These are phyloP conservation scores for Solanum commersonii DNA, from an alignment of 257 asterid genomes.

Conservation along the genomic window DNA sequence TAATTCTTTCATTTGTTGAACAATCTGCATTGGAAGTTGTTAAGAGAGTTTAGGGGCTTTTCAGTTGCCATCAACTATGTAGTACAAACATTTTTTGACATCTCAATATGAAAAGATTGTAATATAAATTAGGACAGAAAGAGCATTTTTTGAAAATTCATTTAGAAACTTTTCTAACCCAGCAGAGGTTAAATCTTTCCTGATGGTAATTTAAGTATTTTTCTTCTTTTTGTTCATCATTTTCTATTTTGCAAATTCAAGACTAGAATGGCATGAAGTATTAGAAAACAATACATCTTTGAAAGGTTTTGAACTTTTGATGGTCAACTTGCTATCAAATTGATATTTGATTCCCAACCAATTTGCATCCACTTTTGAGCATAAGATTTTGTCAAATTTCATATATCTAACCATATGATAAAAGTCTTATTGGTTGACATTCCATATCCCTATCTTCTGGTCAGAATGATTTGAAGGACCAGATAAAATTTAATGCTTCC, in stretches of 20 bases:
- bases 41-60: background rate
- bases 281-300: background rate
- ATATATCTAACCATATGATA: background rate
- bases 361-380: background rate
- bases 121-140: no score
- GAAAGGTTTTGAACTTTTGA: background rate
- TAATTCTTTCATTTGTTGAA: background rate
- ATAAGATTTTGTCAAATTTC: background rate
- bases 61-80: background rate
- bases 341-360: background rate
- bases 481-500: background rate
- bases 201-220: background rate
- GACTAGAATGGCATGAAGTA: background rate
- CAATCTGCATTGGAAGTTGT: background rate
- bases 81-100: background rate
- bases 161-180: background rate
- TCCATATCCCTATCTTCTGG: background rate
- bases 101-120: background rate
- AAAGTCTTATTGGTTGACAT: background rate
- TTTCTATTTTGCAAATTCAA: background rate
- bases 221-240: background rate
- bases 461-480: background rate
- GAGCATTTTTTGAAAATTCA: background rate
- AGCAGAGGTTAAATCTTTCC: background rate
- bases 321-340: background rate